Percentiles rank a stretch among this genome's conserved stretches.
These are phyloP conservation scores for Heterobasidion annosum DNA, from an alignment of 1,284 basidiomycete species.

Conservation along the genomic window DNA sequence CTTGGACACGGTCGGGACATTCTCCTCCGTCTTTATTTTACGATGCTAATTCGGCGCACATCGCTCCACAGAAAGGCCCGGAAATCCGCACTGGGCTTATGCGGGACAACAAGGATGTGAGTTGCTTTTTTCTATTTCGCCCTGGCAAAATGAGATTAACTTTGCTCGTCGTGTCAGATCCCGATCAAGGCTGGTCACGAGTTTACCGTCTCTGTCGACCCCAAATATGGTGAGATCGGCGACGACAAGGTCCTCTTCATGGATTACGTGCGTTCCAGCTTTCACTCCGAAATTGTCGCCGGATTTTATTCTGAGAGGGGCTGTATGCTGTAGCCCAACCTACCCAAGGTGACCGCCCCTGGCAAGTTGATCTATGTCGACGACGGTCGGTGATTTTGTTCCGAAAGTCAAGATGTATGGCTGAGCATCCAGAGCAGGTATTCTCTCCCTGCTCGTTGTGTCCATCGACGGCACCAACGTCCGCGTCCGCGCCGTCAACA, in stretches of 20 bases:
- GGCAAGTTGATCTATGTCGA: slow-evolving; percentile 98
- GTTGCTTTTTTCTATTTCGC: slow-evolving; percentile 23
- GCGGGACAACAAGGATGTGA: slow-evolving; percentile 76
- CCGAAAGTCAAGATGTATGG: neutral
- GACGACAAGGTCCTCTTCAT: slow-evolving; percentile 82
- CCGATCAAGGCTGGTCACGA: slow-evolving; percentile 89
- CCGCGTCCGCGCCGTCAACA: slow-evolving; percentile 88
- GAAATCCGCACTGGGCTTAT: slow-evolving; percentile 98
- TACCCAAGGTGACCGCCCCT: slow-evolving; percentile 90
- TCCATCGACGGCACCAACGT: slow-evolving; percentile 77
- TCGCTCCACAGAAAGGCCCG: slow-evolving; percentile 78
- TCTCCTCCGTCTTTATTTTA: neutral
- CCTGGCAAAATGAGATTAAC: slow-evolving; percentile 1
- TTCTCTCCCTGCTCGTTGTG: slow-evolving; percentile 90
- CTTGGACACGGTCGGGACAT: slow-evolving; percentile 76
- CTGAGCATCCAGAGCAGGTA: slow-evolving; percentile 35
- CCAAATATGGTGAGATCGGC: slow-evolving; percentile 71
- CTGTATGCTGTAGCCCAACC: slow-evolving; percentile 35
- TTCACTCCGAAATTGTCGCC: neutral
- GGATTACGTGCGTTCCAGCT: slow-evolving; percentile 65
- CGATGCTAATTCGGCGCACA: slow-evolving; percentile 7
- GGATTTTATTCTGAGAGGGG: neutral
- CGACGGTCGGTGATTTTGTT: slow-evolving; percentile 54
- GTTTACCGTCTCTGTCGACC: slow-evolving; percentile 86
- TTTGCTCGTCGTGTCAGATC: slow-evolving; percentile 35